Evolutionary conservation across 192 early-diverging fungal species (phyloP), one percentile per base, ranked within the genome.

Genomic region (Kappamyces sp.): DNA sequence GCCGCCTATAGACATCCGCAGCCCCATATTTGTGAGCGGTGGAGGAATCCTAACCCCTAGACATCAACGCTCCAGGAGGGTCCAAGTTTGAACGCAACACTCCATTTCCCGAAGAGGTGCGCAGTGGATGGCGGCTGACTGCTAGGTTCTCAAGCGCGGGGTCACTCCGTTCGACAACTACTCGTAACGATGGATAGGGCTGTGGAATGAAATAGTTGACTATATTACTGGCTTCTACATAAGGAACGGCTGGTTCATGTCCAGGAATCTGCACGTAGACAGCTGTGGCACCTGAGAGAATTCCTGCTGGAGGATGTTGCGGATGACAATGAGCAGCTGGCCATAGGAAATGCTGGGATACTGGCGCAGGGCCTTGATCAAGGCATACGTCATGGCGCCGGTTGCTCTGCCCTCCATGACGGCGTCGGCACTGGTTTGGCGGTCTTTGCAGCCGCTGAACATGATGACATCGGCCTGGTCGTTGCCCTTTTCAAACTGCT

Each of bases 51-150:
- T 12, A 8, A n/a, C 65, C 22, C 61, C 15, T 71, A 90, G 88
- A 68, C 53, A 79, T 86, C 45, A 67, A 79, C 52, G 83, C 79
- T 37, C 81, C 79, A 15, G 86, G 79, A 22, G 89, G 89, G 42
- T 72, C 84, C 66, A 91, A 90, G 69, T 91, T 78, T 73, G 89
- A 91, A 70, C 81, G 89, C 60, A 91, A 91, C 68, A 65, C 81
- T 47, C 88, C 81, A 39, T 81, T 88, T 69, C 76, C 78, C 3
- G 72, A 77, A 49, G 76, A 78, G 59, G 80, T 86, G 69, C 43
- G 65, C 34, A 31, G 46, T 62, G 9, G 9, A 54, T 14, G 34
- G 1, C 4, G 43, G 22, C 15, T 50, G 15, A 40, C 14, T 35
- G 32, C 29, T 69, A 72, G 69, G 43, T 67, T 14, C 31, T 43